These are phyloP conservation scores for Melaleuca alternifolia DNA, from an alignment of 345 rosid genomes.

Conservation along the genomic window DNA sequence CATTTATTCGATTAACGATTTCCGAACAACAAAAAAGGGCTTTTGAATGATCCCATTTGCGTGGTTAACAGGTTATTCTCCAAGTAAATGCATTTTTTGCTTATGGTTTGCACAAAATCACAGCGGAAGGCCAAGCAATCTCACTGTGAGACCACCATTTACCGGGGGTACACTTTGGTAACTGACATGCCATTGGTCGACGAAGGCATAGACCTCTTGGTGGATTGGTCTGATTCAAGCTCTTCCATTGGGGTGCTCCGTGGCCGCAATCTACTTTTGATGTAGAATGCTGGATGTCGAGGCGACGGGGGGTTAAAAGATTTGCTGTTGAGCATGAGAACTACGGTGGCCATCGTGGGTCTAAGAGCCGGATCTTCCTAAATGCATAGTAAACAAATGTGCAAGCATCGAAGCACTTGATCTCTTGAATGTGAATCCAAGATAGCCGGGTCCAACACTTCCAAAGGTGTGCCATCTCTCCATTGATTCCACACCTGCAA, in stretches of 20 bases:
- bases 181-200: slow-evolving; percentile 23
- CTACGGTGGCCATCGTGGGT: slow-evolving; percentile 12
- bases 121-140: background rate
- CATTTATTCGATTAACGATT: background rate
- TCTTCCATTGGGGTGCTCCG: background rate
- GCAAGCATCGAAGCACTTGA: slow-evolving; percentile 13
- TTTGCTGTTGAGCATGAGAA: slow-evolving; percentile 13
- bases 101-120: background rate
- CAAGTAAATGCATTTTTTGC: background rate
- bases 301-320: background rate
- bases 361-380: slow-evolving; percentile 10
- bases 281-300: slow-evolving; percentile 4
- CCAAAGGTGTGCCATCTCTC: slow-evolving; percentile 4
- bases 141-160: background rate
- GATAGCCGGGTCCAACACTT: slow-evolving; percentile 8
- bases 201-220: background rate
- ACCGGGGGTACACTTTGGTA: slow-evolving; percentile 27
- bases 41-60: no score
- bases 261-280: background rate
- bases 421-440: slow-evolving; percentile 1
- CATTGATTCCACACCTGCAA: slow-evolving; percentile 22
- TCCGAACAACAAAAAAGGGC: no score
- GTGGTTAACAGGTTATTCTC: background rate
- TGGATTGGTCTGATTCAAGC: background rate
- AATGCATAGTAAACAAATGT: slow-evolving; percentile 16